Percentiles rank a stretch among this genome's conserved stretches.
Evolutionary conservation across 2,329 filamentous ascomycete species (phyloP).

Genomic region (Colletotrichum cordylinicola): DNA sequence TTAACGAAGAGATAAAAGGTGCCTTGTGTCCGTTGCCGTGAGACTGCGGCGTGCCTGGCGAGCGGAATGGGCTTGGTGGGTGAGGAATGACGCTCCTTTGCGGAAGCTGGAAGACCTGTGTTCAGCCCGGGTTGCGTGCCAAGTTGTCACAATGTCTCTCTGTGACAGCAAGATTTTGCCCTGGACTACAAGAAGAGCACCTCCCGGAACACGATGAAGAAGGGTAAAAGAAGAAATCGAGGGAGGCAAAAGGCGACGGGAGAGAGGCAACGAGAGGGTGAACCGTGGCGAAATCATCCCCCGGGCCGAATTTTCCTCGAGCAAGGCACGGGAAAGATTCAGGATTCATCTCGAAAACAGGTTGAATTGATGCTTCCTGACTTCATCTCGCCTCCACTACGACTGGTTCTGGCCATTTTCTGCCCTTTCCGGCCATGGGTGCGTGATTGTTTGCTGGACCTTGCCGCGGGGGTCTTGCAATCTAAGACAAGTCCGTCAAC

Average conservation of each 20-base stretch:
- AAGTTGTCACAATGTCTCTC: not conserved
- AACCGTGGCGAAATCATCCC: not conserved
- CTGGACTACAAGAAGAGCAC: not conserved
- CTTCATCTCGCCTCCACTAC: not conserved
- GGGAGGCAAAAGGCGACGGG: not conserved
- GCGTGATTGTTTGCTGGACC: not conserved
- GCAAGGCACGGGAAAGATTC: not conserved
- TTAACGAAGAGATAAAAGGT: not conserved
- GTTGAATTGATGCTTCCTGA: not conserved
- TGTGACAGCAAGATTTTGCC: not conserved
- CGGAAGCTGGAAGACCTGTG: not conserved
- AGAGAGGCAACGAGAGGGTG: not conserved
- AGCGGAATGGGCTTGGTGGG: not conserved
- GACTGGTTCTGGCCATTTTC: not conserved
- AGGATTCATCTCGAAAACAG: not conserved
- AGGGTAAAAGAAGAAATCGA: not conserved
- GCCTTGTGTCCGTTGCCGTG: constrained; percentile 6
- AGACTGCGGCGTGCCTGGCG: constrained; percentile 12
- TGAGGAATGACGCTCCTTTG: constrained; percentile 17
- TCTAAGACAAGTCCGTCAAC: constrained; percentile 13
- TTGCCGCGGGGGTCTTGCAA: not conserved
- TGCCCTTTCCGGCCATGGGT: constrained; percentile 8
- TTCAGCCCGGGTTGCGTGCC: constrained; percentile 4
- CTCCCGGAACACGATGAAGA: not conserved
- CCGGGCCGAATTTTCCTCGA: not conserved